Conservation (phyloP, 2,329 filamentous ascomycete genomes). For the Penicillium hesseltinei region DNA sequence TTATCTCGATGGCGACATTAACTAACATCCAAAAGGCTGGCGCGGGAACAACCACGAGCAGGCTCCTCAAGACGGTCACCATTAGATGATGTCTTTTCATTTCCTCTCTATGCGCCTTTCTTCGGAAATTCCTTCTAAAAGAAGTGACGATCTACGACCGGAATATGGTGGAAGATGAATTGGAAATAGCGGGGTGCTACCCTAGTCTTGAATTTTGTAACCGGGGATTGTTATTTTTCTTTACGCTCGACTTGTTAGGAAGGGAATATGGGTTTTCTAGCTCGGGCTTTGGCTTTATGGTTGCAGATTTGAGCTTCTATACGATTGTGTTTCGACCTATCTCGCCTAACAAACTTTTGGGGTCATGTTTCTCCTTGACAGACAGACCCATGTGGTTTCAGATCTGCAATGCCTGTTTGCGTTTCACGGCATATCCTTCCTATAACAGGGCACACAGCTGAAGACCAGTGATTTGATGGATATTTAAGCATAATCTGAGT, state of each 20-base stretch:
- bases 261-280: neutral
- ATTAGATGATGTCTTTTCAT: constrained; percentile 5
- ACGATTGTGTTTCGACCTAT: neutral
- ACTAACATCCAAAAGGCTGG: constrained; percentile 24
- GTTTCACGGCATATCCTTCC: neutral
- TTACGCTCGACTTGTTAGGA: neutral
- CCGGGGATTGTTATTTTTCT: neutral
- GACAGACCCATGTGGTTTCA: neutral
- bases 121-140: constrained; percentile 3
- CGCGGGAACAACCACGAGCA: constrained; percentile 21
- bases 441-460: neutral
- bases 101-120: neutral
- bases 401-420: neutral
- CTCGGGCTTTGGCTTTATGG: neutral
- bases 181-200: neutral
- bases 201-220: neutral
- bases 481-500: neutral
- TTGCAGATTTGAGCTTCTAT: neutral
- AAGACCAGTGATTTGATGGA: neutral
- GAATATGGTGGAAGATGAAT: neutral
- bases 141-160: constrained; percentile 12
- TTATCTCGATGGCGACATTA: neutral
- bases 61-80: constrained; percentile 20
- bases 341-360: neutral
- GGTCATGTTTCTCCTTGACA: neutral